Evolutionary conservation across 805 yeast species (phyloP), one percentile per base, ranked within the genome.

Genomic region (Candida rishiriensis): DNA sequence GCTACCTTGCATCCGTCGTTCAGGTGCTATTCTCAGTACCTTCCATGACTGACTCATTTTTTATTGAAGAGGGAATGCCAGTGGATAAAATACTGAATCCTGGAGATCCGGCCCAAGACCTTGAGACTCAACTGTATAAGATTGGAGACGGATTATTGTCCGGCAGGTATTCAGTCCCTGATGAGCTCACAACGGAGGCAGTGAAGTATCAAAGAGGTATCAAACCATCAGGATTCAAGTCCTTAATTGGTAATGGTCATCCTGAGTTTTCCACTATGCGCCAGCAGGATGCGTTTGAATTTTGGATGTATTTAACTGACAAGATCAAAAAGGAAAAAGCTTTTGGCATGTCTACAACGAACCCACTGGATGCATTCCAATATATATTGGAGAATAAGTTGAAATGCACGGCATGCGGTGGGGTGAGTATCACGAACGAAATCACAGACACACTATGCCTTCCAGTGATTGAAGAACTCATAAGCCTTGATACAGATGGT

Each of bases 201-300:
- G 58, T 68, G 5, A 72, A 72, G 36, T 87, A 81, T 60, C 93
- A 88, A 58, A 57, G 69, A 34, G 97, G 98, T 5, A 73, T 93
- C 15, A 76, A 79, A 41, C 97, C 97, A 0, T 69, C 78, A 1
- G 73, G 84, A 39, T 82, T 93, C 64, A 91, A 91, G 61, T 69
- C 78, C 9, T 67, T 88, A 21, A 71, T 93, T 41, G 97, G 97
- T 3, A 75, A 75, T 40, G 78, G 79, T 32, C 95, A 93, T 61
- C 71, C 72, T 14, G 99, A 93, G 57, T 93, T 93, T 55, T 72
- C 82, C 37, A 82, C 96, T 0, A 86, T 83, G 73, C 79, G 81
- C 53, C 99, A 93, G 60, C 99, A 93, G 63, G 99, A 93, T 68
- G 93, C 98, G 0, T 85, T 82, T 69, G 99, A 93, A 62, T 93